Base-by-base conservation (phyloP, 2,329 filamentous ascomycete species). In the Colletotrichum karsti region DNA sequence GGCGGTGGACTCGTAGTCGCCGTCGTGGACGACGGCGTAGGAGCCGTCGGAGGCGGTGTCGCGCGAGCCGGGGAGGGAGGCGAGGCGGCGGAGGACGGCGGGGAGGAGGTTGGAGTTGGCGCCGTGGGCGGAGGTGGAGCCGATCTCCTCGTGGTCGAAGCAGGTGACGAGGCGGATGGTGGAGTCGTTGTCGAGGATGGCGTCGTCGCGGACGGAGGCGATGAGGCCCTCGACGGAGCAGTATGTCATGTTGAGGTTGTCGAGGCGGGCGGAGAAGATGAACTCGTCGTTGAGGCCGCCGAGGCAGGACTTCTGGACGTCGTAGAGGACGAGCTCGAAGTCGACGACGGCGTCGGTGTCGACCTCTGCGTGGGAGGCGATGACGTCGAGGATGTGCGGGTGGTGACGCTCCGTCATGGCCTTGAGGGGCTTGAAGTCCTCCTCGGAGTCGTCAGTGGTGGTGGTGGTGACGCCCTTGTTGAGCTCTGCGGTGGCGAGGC, bases 61-160 rank as follows among this genome's bases (percentile, higher is more conserved):
- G 13, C 87, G 83, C 24, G 86, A 84, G 24, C 89, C 86, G 5
- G 93, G 92, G 33, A 98, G 85, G 33, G 93, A 92, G 1, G 93
- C 96, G 18, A 99, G 88, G 61, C 96, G 93, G 69, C 93, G 92
- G 60, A 98, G 88, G 51, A 98, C 91, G 24, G 93, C 89, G 2
- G 96, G 95, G 18, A 99, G 87, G 65, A 97, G 87, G 81, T 97
- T 97, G 5, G 94, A 97, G 81, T 97, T 91, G 18, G 96, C 96
- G 69, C 96, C 96, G 76, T 99, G 96, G 5, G 95, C 95, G 3
- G 94, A 97, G 65, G 89, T 91, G 69, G 93, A 97, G 60, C 96
- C 96, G 75, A 99, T 96, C 78, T 99, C 96, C 81, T 99, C 96
- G 82, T 99, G 95, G 78, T 99, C 96, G 79, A 99, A 99, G 80